Percentiles rank a stretch among this genome's conserved stretches.
Evolutionary conservation across 2,329 filamentous ascomycete species (phyloP).

Genomic region (Aspergillus sp.): DNA sequence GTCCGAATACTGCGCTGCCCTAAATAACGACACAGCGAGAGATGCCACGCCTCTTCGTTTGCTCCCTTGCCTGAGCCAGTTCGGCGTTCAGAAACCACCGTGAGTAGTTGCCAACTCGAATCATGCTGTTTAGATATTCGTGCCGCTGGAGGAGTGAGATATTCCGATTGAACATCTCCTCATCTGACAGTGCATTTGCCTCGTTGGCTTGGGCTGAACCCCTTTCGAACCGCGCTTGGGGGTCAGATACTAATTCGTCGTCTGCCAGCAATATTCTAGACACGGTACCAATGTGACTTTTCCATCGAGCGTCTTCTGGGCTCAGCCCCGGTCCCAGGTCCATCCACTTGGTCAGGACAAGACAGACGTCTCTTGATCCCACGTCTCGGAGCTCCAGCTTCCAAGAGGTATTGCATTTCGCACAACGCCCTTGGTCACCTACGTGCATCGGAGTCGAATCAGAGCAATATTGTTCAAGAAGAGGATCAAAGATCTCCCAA

Average conservation of each 20-base stretch:
- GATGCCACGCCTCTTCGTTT: not conserved
- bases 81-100: not conserved
- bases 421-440: not conserved
- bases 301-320: not conserved
- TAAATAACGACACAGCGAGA: not conserved
- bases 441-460: not conserved
- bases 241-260: not conserved
- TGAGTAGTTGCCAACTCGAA: no score
- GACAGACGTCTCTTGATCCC: not conserved
- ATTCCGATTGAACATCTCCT: not conserved
- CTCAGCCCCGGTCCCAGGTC: not conserved
- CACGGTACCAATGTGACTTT: not conserved
- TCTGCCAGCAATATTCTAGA: not conserved
- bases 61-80: not conserved
- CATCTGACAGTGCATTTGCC: not conserved
- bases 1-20: no score
- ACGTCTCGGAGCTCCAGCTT: not conserved
- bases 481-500: not conserved
- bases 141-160: not conserved
- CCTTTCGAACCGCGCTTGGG: not conserved
- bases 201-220: not conserved
- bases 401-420: not conserved
- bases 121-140: not conserved
- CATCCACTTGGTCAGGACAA: not conserved
- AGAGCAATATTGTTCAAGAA: not conserved